Conservation (phyloP, 106 monocot genomes). For the Amphibolis antarctica region DNA sequence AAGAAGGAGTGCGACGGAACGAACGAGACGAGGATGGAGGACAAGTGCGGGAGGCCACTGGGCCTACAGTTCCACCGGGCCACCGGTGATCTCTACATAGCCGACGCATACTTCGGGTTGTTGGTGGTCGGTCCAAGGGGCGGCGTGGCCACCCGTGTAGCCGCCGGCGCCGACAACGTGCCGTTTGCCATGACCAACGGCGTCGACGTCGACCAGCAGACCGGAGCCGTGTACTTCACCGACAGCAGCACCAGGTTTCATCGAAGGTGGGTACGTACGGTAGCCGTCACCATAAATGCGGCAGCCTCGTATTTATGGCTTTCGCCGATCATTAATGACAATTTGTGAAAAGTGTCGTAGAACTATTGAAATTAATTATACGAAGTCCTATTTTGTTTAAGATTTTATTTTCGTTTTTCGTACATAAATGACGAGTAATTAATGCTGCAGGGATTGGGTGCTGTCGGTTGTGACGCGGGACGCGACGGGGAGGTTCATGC, state of each 20-base stretch:
- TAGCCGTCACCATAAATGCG: too few relatives aligned
- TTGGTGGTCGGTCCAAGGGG: conserved; percentile 13
- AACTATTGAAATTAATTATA: too few relatives aligned
- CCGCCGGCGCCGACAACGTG: neutral
- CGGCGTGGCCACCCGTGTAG: conserved; percentile 8
- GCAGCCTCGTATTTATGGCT: too few relatives aligned
- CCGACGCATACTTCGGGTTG: conserved; percentile 66
- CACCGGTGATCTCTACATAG: conserved; percentile 56
- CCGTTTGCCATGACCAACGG: conserved; percentile 33
- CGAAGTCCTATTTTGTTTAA: too few relatives aligned
- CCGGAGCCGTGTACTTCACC: conserved; percentile 55
- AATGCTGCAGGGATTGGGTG: conserved; percentile 52
- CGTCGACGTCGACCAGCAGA: conserved; percentile 48
- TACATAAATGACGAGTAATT: too few relatives aligned
- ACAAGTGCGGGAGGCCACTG: conserved; percentile 52
- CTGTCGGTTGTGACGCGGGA: conserved; percentile 32
- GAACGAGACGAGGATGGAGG: conserved; percentile 17
- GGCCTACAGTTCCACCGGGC: conserved; percentile 40
- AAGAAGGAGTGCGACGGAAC: conserved; percentile 35
- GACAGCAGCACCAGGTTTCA: conserved; percentile 37
- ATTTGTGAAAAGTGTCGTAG: too few relatives aligned
- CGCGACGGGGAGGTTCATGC: conserved; percentile 52
- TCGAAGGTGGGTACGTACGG: too few relatives aligned
- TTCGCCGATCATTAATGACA: too few relatives aligned
- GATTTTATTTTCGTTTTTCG: too few relatives aligned